Base-by-base conservation (phyloP, 495 filamentous ascomycete species). In the Glonium stellatum region DNA sequence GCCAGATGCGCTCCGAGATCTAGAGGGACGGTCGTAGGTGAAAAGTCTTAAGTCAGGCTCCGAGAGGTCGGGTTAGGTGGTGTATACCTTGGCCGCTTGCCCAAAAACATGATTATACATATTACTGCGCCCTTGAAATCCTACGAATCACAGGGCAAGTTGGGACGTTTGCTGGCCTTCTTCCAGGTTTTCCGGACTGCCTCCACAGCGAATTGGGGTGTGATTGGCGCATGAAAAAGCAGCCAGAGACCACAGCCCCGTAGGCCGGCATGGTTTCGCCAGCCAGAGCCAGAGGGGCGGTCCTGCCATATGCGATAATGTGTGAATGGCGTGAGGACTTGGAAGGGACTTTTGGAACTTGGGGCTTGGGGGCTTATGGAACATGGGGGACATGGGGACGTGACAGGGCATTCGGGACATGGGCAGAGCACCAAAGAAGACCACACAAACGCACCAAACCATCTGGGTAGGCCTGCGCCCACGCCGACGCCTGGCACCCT, bases 21-120 rank as follows among this genome's bases (percentile, higher is more conserved):
- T 31, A 31, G 27, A 31, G 6, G 27, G 27, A 6, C 27, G 27
- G 27, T 31, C 3, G 27, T 31, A 31, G 6, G 27, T 3, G 27
- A 31, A 31, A 6, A n/a, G n/a, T n/a, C 6, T 6, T 31, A 31
- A 31, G 27, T 6, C 27, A 31, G 27, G 27, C 27, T 31, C 27
- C 27, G 27, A 31, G 27, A 31, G 27, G 27, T 31, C 27, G 27
- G 27, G 27, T 31, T 31, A 31, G 27, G 27, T 31, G 27, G 27
- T 31, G 3, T 31, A 31, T 31, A 31, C 27, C 27, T 31, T 31
- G 27, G 3, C 27, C 27, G 27, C n/a, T n/a, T 19, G 37, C 36
- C n/a, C 18, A 18, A 18, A n/a, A 36, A 8, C 55, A n/a, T 53
- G 55, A 62, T 58, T 46, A 48, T 52, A 55, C 46, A 44, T 47